Conservation (phyloP, 2,329 filamentous ascomycete species). For the Clonostachys rosea region DNA sequence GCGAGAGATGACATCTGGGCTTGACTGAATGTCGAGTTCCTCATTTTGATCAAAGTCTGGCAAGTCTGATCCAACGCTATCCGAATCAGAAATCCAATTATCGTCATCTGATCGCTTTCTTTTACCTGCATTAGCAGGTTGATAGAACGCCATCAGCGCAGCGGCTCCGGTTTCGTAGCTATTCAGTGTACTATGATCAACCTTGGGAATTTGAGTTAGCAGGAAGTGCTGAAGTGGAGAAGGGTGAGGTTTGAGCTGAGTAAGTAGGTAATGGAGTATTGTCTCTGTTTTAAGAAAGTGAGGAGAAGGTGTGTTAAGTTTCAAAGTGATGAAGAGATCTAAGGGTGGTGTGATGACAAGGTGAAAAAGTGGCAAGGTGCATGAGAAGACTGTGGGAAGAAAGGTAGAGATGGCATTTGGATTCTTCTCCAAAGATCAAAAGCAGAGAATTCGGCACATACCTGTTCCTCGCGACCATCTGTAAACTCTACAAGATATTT, state of each 20-base stretch:
- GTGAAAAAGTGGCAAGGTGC: not conserved
- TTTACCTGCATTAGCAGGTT: too few relatives aligned
- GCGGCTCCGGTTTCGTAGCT: constrained; percentile 21
- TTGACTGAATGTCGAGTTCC: constrained; percentile 4
- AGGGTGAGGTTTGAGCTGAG: too few relatives aligned
- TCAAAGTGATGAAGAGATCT: not conserved
- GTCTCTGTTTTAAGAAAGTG: too few relatives aligned
- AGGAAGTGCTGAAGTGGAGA: too few relatives aligned
- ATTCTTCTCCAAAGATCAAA: not conserved
- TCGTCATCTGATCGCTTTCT: constrained; percentile 3
- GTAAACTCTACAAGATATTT: constrained; percentile 36
- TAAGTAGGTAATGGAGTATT: too few relatives aligned
- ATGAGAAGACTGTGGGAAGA: too few relatives aligned
- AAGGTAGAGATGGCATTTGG: too few relatives aligned
- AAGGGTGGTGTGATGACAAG: not conserved
- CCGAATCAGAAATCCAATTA: constrained; percentile 17
- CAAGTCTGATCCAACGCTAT: constrained; percentile 9
- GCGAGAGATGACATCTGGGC: too few relatives aligned
- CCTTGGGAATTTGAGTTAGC: constrained; percentile 10
- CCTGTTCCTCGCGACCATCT: constrained; percentile 37
- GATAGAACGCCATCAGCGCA: constrained; percentile 14
- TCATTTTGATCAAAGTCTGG: constrained; percentile 18
- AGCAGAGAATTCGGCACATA: constrained; percentile 23
- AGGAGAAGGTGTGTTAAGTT: not conserved
- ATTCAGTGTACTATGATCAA: constrained; percentile 20